Conservation (phyloP, 805 yeast genomes). For the Myxozyma neotropica region DNA sequence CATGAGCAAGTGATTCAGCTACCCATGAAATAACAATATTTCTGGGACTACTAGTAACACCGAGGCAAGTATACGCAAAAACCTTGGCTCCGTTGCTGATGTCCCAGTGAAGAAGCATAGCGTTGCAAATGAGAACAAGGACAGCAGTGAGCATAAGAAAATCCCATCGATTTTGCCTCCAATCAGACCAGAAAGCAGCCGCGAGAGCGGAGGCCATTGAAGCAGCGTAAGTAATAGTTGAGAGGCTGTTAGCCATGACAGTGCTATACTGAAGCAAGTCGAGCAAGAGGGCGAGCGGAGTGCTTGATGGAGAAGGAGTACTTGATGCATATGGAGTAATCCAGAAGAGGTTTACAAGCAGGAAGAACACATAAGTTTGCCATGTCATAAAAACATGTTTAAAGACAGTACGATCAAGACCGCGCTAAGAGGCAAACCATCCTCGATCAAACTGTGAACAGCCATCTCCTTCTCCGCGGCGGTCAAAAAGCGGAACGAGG, state of each 20-base stretch:
- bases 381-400: slow-evolving; percentile 26
- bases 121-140: slow-evolving; percentile 40
- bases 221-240: slow-evolving; percentile 62
- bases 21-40: slow-evolving; percentile 30
- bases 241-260: slow-evolving; percentile 47
- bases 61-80: slow-evolving; percentile 52
- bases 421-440: slow-evolving; percentile 27
- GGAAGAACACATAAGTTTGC: slow-evolving; percentile 24
- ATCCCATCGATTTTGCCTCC: slow-evolving; percentile 37
- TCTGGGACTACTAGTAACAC: slow-evolving; percentile 32
- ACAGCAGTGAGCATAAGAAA: slow-evolving; percentile 17
- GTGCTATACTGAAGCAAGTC: slow-evolving; percentile 2
- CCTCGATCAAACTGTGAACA: slow-evolving; percentile 46
- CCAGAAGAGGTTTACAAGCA: slow-evolving; percentile 22
- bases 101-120: slow-evolving; percentile 57
- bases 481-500: slow-evolving; percentile 55
- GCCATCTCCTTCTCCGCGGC: slow-evolving; percentile 60
- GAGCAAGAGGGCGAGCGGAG: slow-evolving; percentile 28
- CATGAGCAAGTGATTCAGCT: slow-evolving; percentile 28
- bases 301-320: slow-evolving; percentile 23
- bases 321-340: slow-evolving; percentile 31
- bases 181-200: slow-evolving; percentile 48
- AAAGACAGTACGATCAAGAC: slow-evolving; percentile 20
- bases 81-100: slow-evolving; percentile 58
- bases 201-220: slow-evolving; percentile 50